Evolutionary conservation across 208 protist genomes (phyloP), one percentile per base, ranked within the genome.

Genomic region (Acanthamoeba sp.): DNA sequence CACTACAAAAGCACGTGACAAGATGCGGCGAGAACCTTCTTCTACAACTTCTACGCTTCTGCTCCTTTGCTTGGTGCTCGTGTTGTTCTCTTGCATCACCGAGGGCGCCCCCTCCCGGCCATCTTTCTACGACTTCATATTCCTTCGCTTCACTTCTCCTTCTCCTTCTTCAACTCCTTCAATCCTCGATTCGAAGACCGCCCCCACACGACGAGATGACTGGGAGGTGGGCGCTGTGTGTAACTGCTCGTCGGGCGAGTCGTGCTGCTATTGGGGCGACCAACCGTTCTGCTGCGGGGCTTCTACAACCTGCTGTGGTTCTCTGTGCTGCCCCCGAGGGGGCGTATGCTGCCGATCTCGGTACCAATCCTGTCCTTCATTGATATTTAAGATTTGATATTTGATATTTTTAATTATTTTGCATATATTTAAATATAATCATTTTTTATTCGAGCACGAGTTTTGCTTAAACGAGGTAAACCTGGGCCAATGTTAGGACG

Each of bases 251-350:
- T 27, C 36, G 29, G 22, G n/a, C 9, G 36, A 91, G 57, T 38
- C 38, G 20, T 91, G 85, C 59, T 91, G 85, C 85, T 91, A 91
- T 36, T 71, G 38, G 36, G 29, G 59, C 85, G 59, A 91, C 36
- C 6, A 7, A 18, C 85, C 85, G 20, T 91, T 91, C 59, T 91
- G 85, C 59, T 91, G 85, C 36, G 12, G 5, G 4, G 9, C 1
- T 9, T 73, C 57, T 9, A 50, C 57, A 5, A 73, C 36, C 14
- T 91, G 85, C 85, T 91, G 85, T n/a, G 85, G 85, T 45, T 76
- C 32, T 18, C 20, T 34, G 34, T 91, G 85, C 34, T 91, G 85
- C 42, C 50, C 85, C 57, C 5, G 22, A 16, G 85, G 32, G 9
- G 85, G 85, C 36, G 57, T 76, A 6, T 91, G 85, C 85, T 91